Evolutionary conservation across 2,329 filamentous ascomycete species (phyloP).

Genomic region (Colletotrichum sp.): DNA sequence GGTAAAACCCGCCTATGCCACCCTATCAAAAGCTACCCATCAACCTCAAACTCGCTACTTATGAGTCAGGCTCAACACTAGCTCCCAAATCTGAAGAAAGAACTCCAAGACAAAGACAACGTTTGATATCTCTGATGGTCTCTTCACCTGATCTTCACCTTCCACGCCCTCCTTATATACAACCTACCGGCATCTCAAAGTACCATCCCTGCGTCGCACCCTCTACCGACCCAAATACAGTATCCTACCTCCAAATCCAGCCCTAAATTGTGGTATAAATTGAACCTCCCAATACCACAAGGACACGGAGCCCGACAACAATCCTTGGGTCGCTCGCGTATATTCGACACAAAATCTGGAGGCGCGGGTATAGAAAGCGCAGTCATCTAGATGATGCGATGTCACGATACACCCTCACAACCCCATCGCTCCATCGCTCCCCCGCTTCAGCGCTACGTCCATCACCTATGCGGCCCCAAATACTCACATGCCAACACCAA

Average conservation of each 20-base stretch:
- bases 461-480: rapidly evolving
- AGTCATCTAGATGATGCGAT: background rate
- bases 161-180: background rate
- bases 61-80: too few species aligned
- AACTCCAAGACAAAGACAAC: too few species aligned
- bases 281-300: rapidly evolving
- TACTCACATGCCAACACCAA: background rate
- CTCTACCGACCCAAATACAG: background rate
- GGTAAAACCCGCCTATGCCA: too few species aligned
- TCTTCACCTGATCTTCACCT: background rate
- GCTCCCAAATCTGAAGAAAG: too few species aligned
- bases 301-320: background rate
- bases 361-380: background rate
- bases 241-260: background rate
- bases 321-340: background rate
- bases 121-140: background rate
- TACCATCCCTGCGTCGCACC: too few species aligned
- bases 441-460: background rate
- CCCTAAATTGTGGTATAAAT: background rate
- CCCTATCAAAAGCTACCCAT: too few species aligned
- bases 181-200: background rate
- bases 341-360: background rate
- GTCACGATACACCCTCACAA: background rate
- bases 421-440: too few species aligned
- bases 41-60: too few species aligned